These are phyloP conservation scores for Hygrocybe coccinea DNA, from an alignment of 768 basidiomycete genomes.

Conservation along the genomic window DNA sequence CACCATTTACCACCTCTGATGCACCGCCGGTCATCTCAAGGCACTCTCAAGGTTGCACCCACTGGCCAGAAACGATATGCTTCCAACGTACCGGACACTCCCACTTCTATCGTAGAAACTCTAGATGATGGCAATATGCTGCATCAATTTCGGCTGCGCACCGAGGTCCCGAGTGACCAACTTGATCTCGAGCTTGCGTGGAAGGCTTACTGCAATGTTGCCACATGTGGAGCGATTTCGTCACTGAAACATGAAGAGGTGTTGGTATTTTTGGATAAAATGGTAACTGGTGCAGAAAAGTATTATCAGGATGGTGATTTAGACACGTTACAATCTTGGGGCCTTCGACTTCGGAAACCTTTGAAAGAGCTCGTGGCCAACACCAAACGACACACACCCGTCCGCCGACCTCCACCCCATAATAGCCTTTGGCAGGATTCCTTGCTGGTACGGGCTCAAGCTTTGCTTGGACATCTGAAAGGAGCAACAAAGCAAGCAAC, in stretches of 20 bases:
- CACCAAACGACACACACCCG: slow-evolving; percentile 12
- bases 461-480: slow-evolving; percentile 35
- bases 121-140: neutral
- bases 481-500: slow-evolving; percentile 35
- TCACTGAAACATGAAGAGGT: slow-evolving; percentile 9
- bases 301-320: slow-evolving; percentile 11
- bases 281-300: slow-evolving; percentile 24
- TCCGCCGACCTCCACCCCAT: slow-evolving; percentile 16
- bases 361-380: slow-evolving; percentile 17
- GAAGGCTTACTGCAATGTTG: slow-evolving; percentile 31
- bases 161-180: neutral
- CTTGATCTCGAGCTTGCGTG: slow-evolving; percentile 39
- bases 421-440: slow-evolving; percentile 20
- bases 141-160: neutral
- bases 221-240: slow-evolving; percentile 7
- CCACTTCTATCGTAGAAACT: neutral
- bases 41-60: neutral
- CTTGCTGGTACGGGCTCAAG: slow-evolving; percentile 29
- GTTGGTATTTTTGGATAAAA: slow-evolving; percentile 22
- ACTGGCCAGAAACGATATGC: slow-evolving; percentile 21
- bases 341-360: slow-evolving; percentile 31
- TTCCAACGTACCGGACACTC: slow-evolving; percentile 19
- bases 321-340: slow-evolving; percentile 31
- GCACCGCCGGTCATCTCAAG: neutral
- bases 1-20: slow-evolving; percentile 4